These are phyloP conservation scores for Panicum miliaceum DNA, from an alignment of 176 grass and related monocot genomes.

Conservation along the genomic window DNA sequence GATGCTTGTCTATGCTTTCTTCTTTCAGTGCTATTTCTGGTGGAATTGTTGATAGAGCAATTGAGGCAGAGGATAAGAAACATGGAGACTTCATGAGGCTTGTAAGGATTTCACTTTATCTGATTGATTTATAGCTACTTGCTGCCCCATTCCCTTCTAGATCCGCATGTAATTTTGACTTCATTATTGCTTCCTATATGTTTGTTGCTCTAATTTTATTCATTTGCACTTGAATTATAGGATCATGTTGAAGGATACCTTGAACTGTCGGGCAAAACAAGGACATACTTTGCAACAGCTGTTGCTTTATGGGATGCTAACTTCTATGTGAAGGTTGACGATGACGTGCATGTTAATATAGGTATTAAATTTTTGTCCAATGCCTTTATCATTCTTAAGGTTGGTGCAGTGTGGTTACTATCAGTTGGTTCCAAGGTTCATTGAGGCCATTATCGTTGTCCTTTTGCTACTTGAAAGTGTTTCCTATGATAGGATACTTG, in stretches of 20 bases:
- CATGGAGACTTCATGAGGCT: slow-evolving; percentile 88
- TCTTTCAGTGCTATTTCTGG: slow-evolving; percentile 81
- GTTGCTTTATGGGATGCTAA: slow-evolving; percentile 91
- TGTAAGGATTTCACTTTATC: slow-evolving; percentile 48
- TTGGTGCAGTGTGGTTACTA: background rate
- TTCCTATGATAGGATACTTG: background rate
- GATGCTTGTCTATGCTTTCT: background rate
- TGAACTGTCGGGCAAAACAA: slow-evolving; percentile 90
- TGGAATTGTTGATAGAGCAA: slow-evolving; percentile 80
- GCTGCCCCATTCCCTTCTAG: background rate
- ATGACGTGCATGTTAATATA: slow-evolving; percentile 98
- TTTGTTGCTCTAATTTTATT: slow-evolving; percentile 23
- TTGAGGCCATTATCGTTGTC: background rate
- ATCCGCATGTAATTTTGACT: background rate
- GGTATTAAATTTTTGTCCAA: slow-evolving; percentile 46
- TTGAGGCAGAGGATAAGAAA: slow-evolving; percentile 86
- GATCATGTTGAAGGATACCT: slow-evolving; percentile 95
- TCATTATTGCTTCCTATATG: background rate
- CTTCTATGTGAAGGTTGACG: slow-evolving; percentile 92
- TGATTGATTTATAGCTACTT: slow-evolving; percentile 7
- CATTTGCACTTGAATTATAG: slow-evolving; percentile 52
- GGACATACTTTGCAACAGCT: slow-evolving; percentile 85
- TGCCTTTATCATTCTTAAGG: slow-evolving; percentile 18
- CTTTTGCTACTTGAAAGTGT: background rate
- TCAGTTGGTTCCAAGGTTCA: background rate